A percentile compares a stretch with the other conserved stretches of the same genome.
phyloP scores from a whole-genome alignment of 805 yeast genomes.

The Metschnikowia baotianmanensis region DNA sequence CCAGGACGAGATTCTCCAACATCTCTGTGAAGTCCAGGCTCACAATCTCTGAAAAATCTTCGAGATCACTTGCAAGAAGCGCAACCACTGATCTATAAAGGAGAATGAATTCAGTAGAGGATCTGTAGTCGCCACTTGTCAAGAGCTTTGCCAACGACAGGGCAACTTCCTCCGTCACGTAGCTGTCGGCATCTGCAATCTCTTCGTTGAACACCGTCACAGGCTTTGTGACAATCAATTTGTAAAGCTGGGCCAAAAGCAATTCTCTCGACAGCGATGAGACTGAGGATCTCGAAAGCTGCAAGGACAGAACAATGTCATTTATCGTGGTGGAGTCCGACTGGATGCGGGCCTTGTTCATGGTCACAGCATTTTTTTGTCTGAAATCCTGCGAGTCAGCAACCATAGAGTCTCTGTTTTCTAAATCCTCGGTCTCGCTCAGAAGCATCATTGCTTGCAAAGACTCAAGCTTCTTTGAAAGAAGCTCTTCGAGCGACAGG shows the following conservation, averaged over 20 bases:
- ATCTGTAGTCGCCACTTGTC: constrained; percentile 30
- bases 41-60: constrained; percentile 45
- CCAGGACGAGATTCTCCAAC: constrained; percentile 30
- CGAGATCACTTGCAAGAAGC: constrained; percentile 47
- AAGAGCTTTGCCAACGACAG: constrained; percentile 35
- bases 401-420: constrained; percentile 21
- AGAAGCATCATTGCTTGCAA: constrained; percentile 24
- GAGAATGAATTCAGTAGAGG: constrained; percentile 40
- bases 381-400: constrained; percentile 22
- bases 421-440: constrained; percentile 17
- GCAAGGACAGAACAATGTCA: constrained; percentile 45
- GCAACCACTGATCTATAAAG: constrained; percentile 41
- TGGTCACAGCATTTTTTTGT: constrained; percentile 28
- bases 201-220: constrained; percentile 35
- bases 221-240: constrained; percentile 44
- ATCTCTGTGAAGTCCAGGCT: constrained; percentile 29
- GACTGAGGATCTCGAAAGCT: constrained; percentile 42
- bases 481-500: constrained; percentile 34
- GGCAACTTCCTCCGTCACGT: constrained; percentile 36
- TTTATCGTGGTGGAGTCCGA: constrained; percentile 38
- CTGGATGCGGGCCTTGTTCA: constrained; percentile 36
- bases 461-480: constrained; percentile 30
- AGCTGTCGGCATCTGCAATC: constrained; percentile 29
- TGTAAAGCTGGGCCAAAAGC: constrained; percentile 49
- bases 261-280: constrained; percentile 47